phyloP scores from a whole-genome alignment of 345 rosid species.

The Kernera saxatilis region DNA sequence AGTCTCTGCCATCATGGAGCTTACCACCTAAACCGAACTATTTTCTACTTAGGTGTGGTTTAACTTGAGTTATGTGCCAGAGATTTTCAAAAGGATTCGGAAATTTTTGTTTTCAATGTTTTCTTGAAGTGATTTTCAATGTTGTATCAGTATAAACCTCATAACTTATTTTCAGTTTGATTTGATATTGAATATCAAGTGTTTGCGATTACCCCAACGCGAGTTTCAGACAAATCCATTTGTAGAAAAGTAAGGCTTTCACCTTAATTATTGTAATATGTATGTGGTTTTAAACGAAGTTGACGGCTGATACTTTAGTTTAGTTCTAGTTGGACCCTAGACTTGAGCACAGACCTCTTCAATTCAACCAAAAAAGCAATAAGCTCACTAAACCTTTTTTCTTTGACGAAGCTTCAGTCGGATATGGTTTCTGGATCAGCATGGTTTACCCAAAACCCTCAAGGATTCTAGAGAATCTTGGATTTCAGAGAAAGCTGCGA shows the following conservation, averaged over 20 bases:
- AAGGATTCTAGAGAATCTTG: neutral
- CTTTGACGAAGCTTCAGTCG: too few relatives aligned
- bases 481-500: neutral
- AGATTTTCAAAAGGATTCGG: neutral
- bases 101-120: constrained; percentile 20
- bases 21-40: constrained; percentile 44
- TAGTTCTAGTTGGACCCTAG: neutral
- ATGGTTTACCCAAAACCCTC: too few relatives aligned
- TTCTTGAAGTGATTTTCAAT: constrained; percentile 22
- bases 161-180: constrained; percentile 10
- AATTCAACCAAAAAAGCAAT: too few relatives aligned
- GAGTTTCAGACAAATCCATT: neutral
- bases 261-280: neutral
- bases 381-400: too few relatives aligned
- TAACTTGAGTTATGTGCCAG: constrained; percentile 37
- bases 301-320: neutral
- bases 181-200: neutral
- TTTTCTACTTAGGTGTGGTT: constrained; percentile 12
- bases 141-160: constrained; percentile 30
- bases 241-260: neutral
- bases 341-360: neutral
- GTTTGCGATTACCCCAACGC: neutral
- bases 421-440: too few relatives aligned
- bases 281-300: neutral
- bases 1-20: constrained; percentile 90